Evolutionary conservation across 164 flowering plant genomes (phyloP).

Genomic region (Magnolia kwangsiensis): DNA sequence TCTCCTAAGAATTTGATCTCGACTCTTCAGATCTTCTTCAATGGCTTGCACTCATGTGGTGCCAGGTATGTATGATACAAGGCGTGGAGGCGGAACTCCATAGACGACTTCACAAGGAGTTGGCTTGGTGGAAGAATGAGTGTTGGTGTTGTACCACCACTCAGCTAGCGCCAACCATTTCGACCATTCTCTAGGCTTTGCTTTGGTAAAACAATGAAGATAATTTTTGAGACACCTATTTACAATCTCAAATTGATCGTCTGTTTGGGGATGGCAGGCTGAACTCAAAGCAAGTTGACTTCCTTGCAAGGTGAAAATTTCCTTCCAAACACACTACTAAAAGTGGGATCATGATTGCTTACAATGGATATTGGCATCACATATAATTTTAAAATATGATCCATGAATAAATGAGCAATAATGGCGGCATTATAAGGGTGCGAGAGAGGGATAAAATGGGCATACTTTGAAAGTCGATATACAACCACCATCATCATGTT

Average conservation of each 20-base stretch:
- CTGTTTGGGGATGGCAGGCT: constrained; percentile 1
- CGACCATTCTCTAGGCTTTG: not conserved
- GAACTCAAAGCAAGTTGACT: not conserved
- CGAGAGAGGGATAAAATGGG: not conserved
- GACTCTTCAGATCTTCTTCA: too few species aligned
- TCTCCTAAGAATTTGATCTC: not conserved
- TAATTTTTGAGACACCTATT: not conserved
- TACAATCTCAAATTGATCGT: not conserved
- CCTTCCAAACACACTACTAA: not conserved
- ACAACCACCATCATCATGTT: not conserved
- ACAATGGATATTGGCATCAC: constrained; percentile 1
- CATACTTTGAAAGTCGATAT: not conserved
- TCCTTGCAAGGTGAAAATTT: not conserved
- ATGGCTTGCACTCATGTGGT: too few species aligned
- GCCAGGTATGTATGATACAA: too few species aligned
- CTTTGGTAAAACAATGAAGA: not conserved
- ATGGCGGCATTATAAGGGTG: not conserved
- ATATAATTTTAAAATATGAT: not conserved
- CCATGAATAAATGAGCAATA: not conserved
- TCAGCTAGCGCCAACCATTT: not conserved
- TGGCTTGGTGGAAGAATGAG: not conserved
- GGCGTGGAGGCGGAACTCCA: too few species aligned
- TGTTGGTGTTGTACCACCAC: not conserved
- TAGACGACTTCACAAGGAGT: not conserved
- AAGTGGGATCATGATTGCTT: not conserved